These are phyloP conservation scores for Posidonia oceanica DNA, from an alignment of 116 monocot genomes.

Conservation along the genomic window DNA sequence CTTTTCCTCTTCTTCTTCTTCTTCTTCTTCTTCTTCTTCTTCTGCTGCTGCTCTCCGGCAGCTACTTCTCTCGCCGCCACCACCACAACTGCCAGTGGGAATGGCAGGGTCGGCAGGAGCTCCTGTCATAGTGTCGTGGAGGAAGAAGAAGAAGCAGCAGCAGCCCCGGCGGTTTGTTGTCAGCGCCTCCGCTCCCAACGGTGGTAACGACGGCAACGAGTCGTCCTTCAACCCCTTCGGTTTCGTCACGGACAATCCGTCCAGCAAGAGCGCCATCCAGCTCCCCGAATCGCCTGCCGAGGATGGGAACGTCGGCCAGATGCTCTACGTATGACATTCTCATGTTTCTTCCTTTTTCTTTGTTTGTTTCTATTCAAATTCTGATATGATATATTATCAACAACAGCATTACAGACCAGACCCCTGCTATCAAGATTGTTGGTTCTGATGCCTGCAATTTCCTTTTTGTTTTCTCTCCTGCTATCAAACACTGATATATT, in stretches of 20 bases:
- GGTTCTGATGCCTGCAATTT: too few species aligned
- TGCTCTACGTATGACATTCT: slow-evolving; percentile 74
- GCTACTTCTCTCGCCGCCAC: background rate
- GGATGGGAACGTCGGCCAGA: slow-evolving; percentile 98
- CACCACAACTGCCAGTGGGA: background rate
- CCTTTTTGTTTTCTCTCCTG: too few species aligned
- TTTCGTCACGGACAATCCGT: slow-evolving; percentile 94
- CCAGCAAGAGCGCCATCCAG: slow-evolving; percentile 87
- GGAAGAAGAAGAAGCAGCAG: too few species aligned
- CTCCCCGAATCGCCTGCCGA: slow-evolving; percentile 84
- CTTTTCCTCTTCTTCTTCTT: background rate
- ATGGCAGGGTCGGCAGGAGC: too few species aligned
- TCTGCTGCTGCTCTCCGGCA: background rate
- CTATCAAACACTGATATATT: too few species aligned
- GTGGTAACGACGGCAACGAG: slow-evolving; percentile 5
- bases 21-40: background rate
- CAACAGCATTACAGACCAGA: background rate
- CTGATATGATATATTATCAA: background rate
- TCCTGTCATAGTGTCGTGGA: too few species aligned
- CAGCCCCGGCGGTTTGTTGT: background rate
- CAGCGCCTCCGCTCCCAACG: background rate
- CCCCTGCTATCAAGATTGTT: too few species aligned
- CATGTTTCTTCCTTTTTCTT: background rate
- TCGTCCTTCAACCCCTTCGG: slow-evolving; percentile 83
- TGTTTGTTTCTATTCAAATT: background rate